Conservation (phyloP, 1,284 basidiomycete genomes). For the Rhizopogon hawkerae region DNA sequence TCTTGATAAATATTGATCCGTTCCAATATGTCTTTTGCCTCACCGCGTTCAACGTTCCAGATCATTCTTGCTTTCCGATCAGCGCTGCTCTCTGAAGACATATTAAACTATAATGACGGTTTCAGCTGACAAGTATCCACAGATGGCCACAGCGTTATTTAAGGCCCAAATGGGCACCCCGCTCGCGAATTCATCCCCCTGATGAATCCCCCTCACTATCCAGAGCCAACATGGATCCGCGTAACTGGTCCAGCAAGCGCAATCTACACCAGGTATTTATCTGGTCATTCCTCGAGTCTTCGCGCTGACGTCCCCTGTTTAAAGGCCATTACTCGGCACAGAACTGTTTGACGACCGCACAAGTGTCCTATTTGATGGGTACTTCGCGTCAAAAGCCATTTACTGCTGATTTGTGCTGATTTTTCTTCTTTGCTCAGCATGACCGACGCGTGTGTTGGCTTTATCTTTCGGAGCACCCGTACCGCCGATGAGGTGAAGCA, state of each 20-base stretch:
- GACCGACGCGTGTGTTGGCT: conserved; percentile 1
- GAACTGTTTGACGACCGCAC: conserved; percentile 2
- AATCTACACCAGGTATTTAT: conserved; percentile 1
- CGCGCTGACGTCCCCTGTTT: neutral
- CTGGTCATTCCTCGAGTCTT: neutral
- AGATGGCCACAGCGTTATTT: neutral
- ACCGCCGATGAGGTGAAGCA: neutral
- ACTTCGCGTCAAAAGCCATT: neutral
- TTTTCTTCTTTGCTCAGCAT: neutral
- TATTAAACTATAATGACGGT: neutral
- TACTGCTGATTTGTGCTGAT: neutral
- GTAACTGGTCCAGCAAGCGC: neutral
- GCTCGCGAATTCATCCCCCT: neutral
- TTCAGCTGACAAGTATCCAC: neutral
- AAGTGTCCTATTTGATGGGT: conserved; percentile 2
- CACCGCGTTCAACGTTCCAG: neutral
- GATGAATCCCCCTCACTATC: neutral
- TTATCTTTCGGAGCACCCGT: neutral
- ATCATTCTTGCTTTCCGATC: neutral
- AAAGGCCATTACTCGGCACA: conserved; percentile 6
- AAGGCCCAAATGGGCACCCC: neutral
- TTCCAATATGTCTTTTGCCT: neutral
- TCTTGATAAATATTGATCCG: neutral
- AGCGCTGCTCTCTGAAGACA: neutral
- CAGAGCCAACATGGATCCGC: conserved; percentile 1